phyloP scores from a whole-genome alignment of 2,329 filamentous ascomycete species.

The Botrytis byssoidea region DNA sequence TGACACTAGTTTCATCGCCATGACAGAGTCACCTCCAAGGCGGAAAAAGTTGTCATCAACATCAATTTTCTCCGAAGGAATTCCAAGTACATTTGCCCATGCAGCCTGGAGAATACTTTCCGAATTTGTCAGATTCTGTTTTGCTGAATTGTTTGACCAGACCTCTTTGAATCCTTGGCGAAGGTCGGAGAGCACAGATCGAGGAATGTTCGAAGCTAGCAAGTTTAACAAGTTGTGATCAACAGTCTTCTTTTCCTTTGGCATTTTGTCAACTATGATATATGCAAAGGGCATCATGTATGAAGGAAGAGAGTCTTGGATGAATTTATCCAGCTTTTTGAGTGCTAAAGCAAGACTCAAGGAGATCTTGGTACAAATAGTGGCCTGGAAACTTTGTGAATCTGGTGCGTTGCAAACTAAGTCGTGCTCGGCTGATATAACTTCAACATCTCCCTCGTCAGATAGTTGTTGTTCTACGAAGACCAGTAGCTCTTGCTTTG shows the following conservation, averaged over 20 bases:
- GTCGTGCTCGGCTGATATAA: not conserved
- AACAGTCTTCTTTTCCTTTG: slow-evolving; percentile 31
- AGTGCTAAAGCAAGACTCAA: slow-evolving; percentile 39
- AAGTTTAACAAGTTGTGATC: slow-evolving; percentile 37
- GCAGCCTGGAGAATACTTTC: slow-evolving; percentile 40
- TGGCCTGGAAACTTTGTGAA: slow-evolving; percentile 27
- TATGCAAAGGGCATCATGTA: slow-evolving; percentile 50
- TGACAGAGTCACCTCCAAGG: slow-evolving; percentile 42
- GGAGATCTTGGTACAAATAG: slow-evolving; percentile 31
- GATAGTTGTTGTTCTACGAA: slow-evolving; percentile 9
- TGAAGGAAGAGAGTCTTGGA: slow-evolving; percentile 46
- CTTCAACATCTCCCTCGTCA: not conserved
- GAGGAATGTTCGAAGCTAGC: not conserved
- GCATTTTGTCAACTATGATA: slow-evolving; percentile 43
- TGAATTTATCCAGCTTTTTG: slow-evolving; percentile 44
- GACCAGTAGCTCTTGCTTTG: slow-evolving; percentile 11
- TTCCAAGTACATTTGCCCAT: slow-evolving; percentile 38
- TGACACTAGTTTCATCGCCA: slow-evolving; percentile 48
- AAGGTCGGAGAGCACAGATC: slow-evolving; percentile 27
- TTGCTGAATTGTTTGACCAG: slow-evolving; percentile 39
- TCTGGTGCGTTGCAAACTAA: slow-evolving; percentile 2
- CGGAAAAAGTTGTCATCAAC: slow-evolving; percentile 43
- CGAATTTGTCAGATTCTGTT: slow-evolving; percentile 32
- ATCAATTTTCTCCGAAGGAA: slow-evolving; percentile 36
- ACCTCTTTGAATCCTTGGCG: slow-evolving; percentile 35